Evolutionary conservation across 352 stramenopile genomes (phyloP), one percentile per base, ranked within the genome.

Genomic region (Phytophthora melonis): DNA sequence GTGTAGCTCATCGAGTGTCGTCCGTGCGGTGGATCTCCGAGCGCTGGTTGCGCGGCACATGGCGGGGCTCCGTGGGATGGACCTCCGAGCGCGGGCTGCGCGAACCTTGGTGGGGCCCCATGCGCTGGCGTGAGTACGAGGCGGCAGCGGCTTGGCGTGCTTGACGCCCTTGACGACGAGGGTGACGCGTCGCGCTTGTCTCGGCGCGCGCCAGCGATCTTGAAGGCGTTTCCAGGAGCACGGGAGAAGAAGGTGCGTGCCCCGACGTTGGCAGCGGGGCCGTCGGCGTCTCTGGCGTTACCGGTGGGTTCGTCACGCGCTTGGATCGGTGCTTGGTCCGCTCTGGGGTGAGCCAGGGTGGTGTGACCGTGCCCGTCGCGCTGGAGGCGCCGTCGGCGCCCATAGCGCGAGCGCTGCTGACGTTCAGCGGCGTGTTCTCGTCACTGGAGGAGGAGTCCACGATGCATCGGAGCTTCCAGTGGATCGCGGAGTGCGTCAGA

Each of bases 371-470:
- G 41, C 16, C 41, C 5, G 41, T 49, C 5, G 41, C 13, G 41
- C 41, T n/a, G 41, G 41, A 21, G 41, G 13, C 18, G 14, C 14
- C 41, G 41, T 49, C 14, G 13, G 14, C 14, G 2, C 41, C 18
- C 14, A 9, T 19, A 5, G 2, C 41, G 9, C 16, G 13, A 16
- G 14, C 16, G 41, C 41, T 49, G 5, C 5, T 19, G 14, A 49
- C 41, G 41, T 49, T 49, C 41, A 52, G 52, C 5, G 36, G 52
- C 10, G 27, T 56, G 14, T 68, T 68, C n/a, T 49, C 41, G 41
- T 49, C 14, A 5, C 18, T 19, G 34, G 34, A 43, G 41, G 14
- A 21, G 14, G 14, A 10, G 14, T 49, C 41, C 4, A 19, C 41
- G 41, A 49, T 19, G 41, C 41, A 49, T n/a, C 41, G 41, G 18